phyloP scores from a whole-genome alignment of 164 flowering plant genomes.

The Magnolia kwangsiensis region DNA sequence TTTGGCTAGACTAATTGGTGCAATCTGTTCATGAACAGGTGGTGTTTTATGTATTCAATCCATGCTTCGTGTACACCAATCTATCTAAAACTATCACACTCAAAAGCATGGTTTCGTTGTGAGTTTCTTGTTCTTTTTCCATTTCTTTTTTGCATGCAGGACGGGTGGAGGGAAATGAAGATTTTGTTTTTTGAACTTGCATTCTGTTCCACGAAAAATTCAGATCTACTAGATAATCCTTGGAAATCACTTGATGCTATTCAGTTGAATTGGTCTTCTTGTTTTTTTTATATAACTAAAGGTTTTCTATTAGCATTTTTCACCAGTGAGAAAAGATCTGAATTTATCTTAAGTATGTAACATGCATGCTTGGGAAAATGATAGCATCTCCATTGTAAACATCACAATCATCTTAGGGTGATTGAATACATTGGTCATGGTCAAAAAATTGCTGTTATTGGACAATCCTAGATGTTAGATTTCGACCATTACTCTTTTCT shows the following conservation, averaged over 20 bases:
- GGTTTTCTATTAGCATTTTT: background rate
- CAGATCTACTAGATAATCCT: background rate
- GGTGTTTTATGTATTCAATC: slow-evolving; percentile 66
- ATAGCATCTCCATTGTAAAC: too few species aligned
- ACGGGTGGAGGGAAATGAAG: background rate
- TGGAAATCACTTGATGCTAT: background rate
- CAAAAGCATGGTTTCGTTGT: slow-evolving; percentile 52
- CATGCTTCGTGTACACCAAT: slow-evolving; percentile 55
- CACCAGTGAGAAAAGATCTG: background rate
- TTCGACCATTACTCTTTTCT: too few species aligned
- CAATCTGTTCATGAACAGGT: slow-evolving; percentile 37
- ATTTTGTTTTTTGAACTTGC: background rate
- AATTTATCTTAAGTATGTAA: too few species aligned
- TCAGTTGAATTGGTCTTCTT: background rate
- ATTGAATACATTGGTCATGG: too few species aligned
- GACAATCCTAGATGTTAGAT: too few species aligned
- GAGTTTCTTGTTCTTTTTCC: slow-evolving; percentile 21
- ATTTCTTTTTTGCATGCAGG: background rate
- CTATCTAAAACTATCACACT: slow-evolving; percentile 57
- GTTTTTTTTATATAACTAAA: too few species aligned
- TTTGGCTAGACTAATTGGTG: background rate
- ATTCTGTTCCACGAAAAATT: background rate
- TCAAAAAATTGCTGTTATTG: too few species aligned
- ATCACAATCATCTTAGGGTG: too few species aligned
- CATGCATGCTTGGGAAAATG: too few species aligned